Evolutionary conservation across 257 asterid species (phyloP).

Genomic region (Solanum acaule): DNA sequence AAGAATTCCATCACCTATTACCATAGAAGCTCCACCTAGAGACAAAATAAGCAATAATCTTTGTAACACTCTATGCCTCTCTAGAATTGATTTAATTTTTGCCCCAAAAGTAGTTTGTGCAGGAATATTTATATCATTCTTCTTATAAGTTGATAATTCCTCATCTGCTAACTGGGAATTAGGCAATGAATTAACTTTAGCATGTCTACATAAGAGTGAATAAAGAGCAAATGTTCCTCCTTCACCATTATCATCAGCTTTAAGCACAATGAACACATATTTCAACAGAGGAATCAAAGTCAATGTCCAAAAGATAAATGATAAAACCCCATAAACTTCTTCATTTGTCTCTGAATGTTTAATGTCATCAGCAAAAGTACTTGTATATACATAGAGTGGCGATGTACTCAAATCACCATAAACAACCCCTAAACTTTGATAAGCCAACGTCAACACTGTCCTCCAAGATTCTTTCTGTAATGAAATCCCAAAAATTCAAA

Average conservation of each 20-base stretch:
- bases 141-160: constrained; percentile 58
- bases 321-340: constrained; percentile 73
- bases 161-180: constrained; percentile 75
- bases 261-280: constrained; percentile 77
- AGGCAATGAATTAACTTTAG: constrained; percentile 63
- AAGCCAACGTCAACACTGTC: constrained; percentile 66
- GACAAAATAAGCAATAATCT: constrained; percentile 62
- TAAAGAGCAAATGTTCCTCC: constrained; percentile 96
- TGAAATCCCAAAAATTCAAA: not conserved
- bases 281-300: constrained; percentile 71
- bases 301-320: constrained; percentile 78
- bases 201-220: constrained; percentile 75
- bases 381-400: constrained; percentile 76
- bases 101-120: constrained; percentile 45
- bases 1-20: constrained; percentile 89
- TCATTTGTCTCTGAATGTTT: constrained; percentile 69
- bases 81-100: constrained; percentile 52
- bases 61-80: constrained; percentile 59
- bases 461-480: constrained; percentile 86
- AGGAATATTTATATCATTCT: constrained; percentile 37
- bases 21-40: constrained; percentile 92
- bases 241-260: constrained; percentile 93
- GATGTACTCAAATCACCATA: constrained; percentile 93
- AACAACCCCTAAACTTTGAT: constrained; percentile 88
- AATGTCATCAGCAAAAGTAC: constrained; percentile 81